A percentile compares a stretch with the other conserved stretches of the same genome.
These are phyloP conservation scores for Penicillium desertorum DNA, from an alignment of 495 filamentous ascomycete genomes.

Conservation along the genomic window DNA sequence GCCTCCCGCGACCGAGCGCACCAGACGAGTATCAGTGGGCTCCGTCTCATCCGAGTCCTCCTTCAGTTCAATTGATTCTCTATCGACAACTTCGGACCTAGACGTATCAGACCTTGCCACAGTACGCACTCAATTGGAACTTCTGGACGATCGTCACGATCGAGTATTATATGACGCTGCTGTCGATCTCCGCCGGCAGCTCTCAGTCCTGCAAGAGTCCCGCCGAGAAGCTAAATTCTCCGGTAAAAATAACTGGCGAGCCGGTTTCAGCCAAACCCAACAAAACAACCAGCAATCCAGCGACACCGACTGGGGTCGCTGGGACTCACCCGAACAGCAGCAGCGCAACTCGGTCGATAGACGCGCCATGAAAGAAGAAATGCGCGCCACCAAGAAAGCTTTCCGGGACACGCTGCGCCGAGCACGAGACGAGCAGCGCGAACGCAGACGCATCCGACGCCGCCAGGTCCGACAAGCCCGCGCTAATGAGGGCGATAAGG, in stretches of 20 bases:
- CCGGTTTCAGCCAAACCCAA: slow-evolving; percentile 19
- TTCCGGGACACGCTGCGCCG: slow-evolving; percentile 43
- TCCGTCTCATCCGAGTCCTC: slow-evolving; percentile 43
- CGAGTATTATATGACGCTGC: slow-evolving; percentile 43
- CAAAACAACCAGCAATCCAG: slow-evolving; percentile 13
- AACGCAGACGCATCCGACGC: slow-evolving; percentile 28
- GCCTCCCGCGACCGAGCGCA: slow-evolving; percentile 15
- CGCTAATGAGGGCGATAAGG: slow-evolving; percentile 12
- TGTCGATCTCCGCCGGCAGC: slow-evolving; percentile 41
- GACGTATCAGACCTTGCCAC: slow-evolving; percentile 42
- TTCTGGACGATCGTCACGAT: slow-evolving; percentile 41
- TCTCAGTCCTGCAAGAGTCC: slow-evolving; percentile 39
- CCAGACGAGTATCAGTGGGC: slow-evolving; percentile 36
- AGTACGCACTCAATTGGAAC: slow-evolving; percentile 41
- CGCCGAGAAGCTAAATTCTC: slow-evolving; percentile 36
- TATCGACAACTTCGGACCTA: slow-evolving; percentile 45
- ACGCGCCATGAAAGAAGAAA: slow-evolving; percentile 41
- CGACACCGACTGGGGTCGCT: slow-evolving; percentile 37
- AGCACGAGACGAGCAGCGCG: slow-evolving; percentile 43
- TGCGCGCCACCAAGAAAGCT: slow-evolving; percentile 38
- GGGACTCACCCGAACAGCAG: slow-evolving; percentile 43
- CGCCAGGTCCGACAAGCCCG: slow-evolving; percentile 6
- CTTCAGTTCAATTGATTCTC: slow-evolving; percentile 43
- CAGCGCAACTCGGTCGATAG: slow-evolving; percentile 34
- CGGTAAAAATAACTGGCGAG: slow-evolving; percentile 28